Conservation (phyloP, 805 yeast species). For the Suhomyces faveliae region DNA sequence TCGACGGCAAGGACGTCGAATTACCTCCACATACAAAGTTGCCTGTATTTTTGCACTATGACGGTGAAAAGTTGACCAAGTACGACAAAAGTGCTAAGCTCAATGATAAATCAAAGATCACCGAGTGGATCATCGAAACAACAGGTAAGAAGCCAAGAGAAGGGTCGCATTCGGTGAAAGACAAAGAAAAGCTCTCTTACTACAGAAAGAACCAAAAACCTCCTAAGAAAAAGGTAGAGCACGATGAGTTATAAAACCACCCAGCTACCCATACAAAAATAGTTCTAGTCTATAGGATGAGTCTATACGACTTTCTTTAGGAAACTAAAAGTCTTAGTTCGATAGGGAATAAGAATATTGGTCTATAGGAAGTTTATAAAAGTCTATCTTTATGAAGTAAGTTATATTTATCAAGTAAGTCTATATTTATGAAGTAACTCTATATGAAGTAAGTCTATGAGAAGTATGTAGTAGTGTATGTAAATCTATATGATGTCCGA, state of each 20-base stretch:
- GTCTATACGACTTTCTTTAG: no score
- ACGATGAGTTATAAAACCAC: slow-evolving; percentile 25
- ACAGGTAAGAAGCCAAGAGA: slow-evolving; percentile 31
- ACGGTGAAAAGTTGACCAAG: slow-evolving; percentile 18
- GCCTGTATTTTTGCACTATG: slow-evolving; percentile 29
- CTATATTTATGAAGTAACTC: no score
- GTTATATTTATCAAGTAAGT: no score
- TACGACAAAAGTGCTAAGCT: slow-evolving; percentile 25
- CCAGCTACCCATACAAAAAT: no score
- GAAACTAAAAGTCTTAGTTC: no score
- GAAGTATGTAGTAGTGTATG: not conserved
- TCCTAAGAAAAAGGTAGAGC: slow-evolving; percentile 13
- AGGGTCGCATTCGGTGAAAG: slow-evolving; percentile 38
- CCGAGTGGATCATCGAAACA: slow-evolving; percentile 31
- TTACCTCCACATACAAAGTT: slow-evolving; percentile 19
- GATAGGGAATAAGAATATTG: no score
- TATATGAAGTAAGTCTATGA: no score
- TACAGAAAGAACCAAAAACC: slow-evolving; percentile 29
- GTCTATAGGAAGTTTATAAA: no score
- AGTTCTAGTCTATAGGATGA: no score
- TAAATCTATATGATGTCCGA: not conserved
- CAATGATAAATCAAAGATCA: slow-evolving; percentile 28
- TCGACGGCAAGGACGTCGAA: slow-evolving; percentile 20
- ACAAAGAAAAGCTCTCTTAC: slow-evolving; percentile 24
- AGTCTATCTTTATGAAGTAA: no score